phyloP scores from a whole-genome alignment of 148 eudicot species.

The Rhododendron griersonianum region DNA sequence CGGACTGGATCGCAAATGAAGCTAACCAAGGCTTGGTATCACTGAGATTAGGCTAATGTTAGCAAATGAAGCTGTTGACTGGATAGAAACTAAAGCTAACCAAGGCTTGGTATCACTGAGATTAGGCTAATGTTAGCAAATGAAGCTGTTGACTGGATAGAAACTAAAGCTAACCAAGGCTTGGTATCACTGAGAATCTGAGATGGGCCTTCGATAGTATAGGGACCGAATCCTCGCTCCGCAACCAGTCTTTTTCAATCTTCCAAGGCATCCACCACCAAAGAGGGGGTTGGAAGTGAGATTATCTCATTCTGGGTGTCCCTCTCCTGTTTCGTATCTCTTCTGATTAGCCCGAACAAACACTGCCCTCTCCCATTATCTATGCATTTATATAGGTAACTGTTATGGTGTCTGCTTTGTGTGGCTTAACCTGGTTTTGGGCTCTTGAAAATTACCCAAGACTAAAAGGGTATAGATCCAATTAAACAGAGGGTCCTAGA shows the following conservation, averaged over 20 bases:
- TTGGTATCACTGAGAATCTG: background rate
- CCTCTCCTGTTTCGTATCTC: background rate
- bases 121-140: background rate
- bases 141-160: background rate
- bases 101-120: no score
- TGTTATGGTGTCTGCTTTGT: background rate
- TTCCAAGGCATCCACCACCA: background rate
- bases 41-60: no score
- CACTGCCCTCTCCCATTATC: background rate
- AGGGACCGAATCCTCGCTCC: background rate
- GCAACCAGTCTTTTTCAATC: background rate
- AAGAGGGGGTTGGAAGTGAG: background rate
- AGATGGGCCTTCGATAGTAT: background rate
- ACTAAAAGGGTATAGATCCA: background rate
- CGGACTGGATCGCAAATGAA: no score
- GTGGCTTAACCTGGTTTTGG: background rate
- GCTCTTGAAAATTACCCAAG: background rate
- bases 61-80: background rate
- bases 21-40: no score
- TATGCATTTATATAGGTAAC: background rate
- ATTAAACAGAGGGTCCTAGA: background rate
- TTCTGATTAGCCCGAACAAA: background rate
- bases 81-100: background rate
- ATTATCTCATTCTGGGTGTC: background rate
- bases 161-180: background rate